A percentile compares a stretch with the other conserved stretches of the same genome.
Conservation (phyloP, 1,284 basidiomycete species). For the Irpex sp. region DNA sequence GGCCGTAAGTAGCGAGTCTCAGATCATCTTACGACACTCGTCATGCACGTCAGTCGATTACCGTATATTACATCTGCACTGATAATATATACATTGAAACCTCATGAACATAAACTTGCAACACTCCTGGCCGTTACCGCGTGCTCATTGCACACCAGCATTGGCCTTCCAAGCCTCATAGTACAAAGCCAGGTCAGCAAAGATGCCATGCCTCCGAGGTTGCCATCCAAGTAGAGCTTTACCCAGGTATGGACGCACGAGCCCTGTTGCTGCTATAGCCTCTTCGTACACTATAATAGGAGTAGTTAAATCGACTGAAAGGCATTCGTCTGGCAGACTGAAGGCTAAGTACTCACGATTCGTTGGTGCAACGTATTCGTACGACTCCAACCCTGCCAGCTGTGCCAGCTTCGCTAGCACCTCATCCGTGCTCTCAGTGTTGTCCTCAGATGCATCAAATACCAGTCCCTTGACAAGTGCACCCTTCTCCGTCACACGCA, state of each 20-base stretch:
- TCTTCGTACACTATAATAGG: slow-evolving; percentile 26
- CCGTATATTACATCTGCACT: neutral
- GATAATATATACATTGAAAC: neutral
- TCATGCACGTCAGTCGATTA: neutral
- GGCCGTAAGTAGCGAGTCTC: neutral
- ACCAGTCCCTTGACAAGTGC: slow-evolving; percentile 36
- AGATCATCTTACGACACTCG: neutral
- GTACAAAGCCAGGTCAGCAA: slow-evolving; percentile 44
- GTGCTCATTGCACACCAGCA: neutral
- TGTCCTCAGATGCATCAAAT: slow-evolving; percentile 43
- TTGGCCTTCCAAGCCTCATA: slow-evolving; percentile 36
- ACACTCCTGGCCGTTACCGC: neutral
- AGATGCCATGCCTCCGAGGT: slow-evolving; percentile 39
- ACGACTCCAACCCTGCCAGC: slow-evolving; percentile 35
- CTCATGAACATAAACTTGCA: neutral
- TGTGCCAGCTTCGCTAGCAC: slow-evolving; percentile 39
- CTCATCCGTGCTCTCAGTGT: slow-evolving; percentile 42
- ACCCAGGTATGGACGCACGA: slow-evolving; percentile 42
- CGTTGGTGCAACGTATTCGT: slow-evolving; percentile 29
- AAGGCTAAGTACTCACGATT: slow-evolving; percentile 30
- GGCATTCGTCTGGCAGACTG: slow-evolving; percentile 8
- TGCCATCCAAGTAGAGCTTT: slow-evolving; percentile 44
- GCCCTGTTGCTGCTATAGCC: slow-evolving; percentile 27
- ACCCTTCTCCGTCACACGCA: slow-evolving; percentile 40
- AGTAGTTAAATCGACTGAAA: slow-evolving; percentile 1